phyloP scores from a whole-genome alignment of 163 green algal species.

The Prototheca cutis region DNA sequence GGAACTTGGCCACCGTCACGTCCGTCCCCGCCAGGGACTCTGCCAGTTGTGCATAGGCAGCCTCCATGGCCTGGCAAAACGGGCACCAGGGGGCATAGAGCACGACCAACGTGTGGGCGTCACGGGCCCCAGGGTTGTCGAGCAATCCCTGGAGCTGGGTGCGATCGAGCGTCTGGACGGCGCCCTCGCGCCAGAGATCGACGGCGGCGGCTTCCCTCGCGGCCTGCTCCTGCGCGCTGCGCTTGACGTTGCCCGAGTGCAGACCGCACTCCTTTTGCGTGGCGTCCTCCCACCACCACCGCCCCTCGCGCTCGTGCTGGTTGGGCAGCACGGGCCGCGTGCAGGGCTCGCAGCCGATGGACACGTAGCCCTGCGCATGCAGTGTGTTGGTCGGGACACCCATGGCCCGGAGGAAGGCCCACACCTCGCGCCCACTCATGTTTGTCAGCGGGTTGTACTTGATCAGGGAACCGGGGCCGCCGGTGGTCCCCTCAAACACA shows the following conservation, averaged over 20 bases:
- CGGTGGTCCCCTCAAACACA: constrained; percentile 81
- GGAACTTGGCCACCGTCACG: constrained; percentile 75
- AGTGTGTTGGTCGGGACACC: constrained; percentile 83
- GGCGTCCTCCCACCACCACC: constrained; percentile 98
- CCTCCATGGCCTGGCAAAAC: constrained; percentile 82
- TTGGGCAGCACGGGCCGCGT: constrained; percentile 89
- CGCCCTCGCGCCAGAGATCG: constrained; percentile 54
- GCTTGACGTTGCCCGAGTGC: constrained; percentile 83
- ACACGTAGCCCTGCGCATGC: constrained; percentile 81
- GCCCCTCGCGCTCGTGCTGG: constrained; percentile 92
- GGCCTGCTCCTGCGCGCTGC: constrained; percentile 13
- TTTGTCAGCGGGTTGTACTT: constrained; percentile 98
- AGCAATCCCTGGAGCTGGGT: constrained; percentile 42
- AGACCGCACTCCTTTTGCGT: constrained; percentile 64
- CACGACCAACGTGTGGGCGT: constrained; percentile 74
- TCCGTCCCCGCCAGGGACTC: constrained; percentile 40
- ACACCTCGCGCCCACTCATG: constrained; percentile 69
- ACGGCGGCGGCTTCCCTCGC: constrained; percentile 24
- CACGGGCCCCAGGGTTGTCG: constrained; percentile 28
- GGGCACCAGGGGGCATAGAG: constrained; percentile 97
- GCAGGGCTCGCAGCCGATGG: constrained; percentile 97
- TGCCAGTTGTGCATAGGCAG: constrained; percentile 56
- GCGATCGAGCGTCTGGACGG: constrained; percentile 39
- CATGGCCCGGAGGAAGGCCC: constrained; percentile 86
- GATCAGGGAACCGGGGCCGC: constrained; percentile 76